These are phyloP conservation scores for sorghum (Sorghum bicolor) DNA, from an alignment of 176 grass and related monocot genomes.

Conservation along the genomic window Sorghum_bicolor_NCBIv3 NC_012871.2:74268501-74269000, in stretches of 20 bases:
- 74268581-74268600: not conserved
- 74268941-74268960: constrained; percentile 36
- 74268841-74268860: constrained; percentile 13
- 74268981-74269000: not conserved
- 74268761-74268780: not conserved
- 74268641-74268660: not conserved
- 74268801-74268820: not conserved
- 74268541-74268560: not conserved
- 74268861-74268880: constrained; percentile 15
- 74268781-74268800: constrained; percentile 3
- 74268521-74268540: not conserved
- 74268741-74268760: not conserved
- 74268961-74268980: constrained; percentile 26
- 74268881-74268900: not conserved
- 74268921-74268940: not conserved
- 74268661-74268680: not conserved
- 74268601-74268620: constrained; percentile 24
- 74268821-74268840: constrained; percentile 15
- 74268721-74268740: not conserved
- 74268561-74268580: not conserved
- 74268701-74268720: not conserved
- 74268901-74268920: not conserved
- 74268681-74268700: not conserved
- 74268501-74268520: not conserved
- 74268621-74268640: constrained; percentile 44